These are phyloP conservation scores for Phytophthora brassicae DNA, from an alignment of 352 stramenopile genomes.

Conservation along the genomic window DNA sequence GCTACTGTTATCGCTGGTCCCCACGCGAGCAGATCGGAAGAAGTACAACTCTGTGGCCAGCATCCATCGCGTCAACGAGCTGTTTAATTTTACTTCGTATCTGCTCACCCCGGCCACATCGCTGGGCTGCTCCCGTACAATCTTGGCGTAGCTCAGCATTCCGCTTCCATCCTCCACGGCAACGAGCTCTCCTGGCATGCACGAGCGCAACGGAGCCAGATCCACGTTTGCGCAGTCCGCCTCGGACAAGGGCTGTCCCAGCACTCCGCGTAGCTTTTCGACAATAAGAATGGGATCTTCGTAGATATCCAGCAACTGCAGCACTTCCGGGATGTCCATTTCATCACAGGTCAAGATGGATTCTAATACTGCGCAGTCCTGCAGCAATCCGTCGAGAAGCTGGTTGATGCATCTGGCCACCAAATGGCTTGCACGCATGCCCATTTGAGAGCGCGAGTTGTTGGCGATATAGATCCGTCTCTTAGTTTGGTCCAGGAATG, in stretches of 20 bases:
- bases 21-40: constrained; percentile 58
- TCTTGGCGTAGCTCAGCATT: constrained; percentile 61
- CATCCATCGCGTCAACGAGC: constrained; percentile 39
- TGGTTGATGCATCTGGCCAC: constrained; percentile 74
- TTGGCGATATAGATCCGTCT: constrained; percentile 59
- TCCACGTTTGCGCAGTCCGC: constrained; percentile 51
- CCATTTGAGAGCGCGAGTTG: constrained; percentile 23
- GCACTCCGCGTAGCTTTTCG: constrained; percentile 64
- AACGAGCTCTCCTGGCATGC: constrained; percentile 67
- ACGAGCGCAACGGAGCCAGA: constrained; percentile 65
- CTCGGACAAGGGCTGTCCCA: constrained; percentile 55
- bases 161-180: constrained; percentile 49
- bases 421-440: constrained; percentile 56
- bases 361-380: constrained; percentile 65
- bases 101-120: constrained; percentile 42
- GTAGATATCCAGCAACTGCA: constrained; percentile 67
- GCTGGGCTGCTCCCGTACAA: constrained; percentile 46
- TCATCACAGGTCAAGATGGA: constrained; percentile 64
- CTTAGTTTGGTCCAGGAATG: constrained; percentile 49
- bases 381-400: constrained; percentile 54
- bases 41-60: constrained; percentile 69
- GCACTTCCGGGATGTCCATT: constrained; percentile 45
- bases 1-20: constrained; percentile 13
- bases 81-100: constrained; percentile 66
- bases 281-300: constrained; percentile 61